Evolutionary conservation across 805 yeast genomes (phyloP), one percentile per base, ranked within the genome.

Genomic region (Pichia californica): DNA sequence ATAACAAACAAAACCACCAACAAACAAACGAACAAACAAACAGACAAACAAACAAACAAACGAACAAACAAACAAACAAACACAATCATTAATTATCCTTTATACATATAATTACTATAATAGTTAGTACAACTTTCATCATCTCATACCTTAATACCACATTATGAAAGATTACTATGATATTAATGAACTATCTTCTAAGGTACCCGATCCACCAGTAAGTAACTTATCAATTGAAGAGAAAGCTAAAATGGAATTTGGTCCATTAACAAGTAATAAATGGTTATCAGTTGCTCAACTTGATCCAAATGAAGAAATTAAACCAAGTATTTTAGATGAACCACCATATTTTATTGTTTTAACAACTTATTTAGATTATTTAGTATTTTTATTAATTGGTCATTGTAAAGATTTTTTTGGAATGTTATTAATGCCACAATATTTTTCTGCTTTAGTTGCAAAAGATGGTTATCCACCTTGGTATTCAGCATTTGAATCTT

Each of bases 401-500:
- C 96, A 93, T 59, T 66, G 88, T 31, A 80, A 88, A 53, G 99
- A 93, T 66, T 91, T 81, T 62, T 74, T 88, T 47, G 96, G 95
- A 43, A 77, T 83, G 59, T 66, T 70, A 19, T 84, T 89, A 63
- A 75, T 74, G 58, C 83, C 85, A 16, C 73, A 76, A 41, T 75
- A 72, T 43, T 84, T 83, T 55, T 67, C 64, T 32, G 84, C 83
- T 51, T 70, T 89, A 46, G 64, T 82, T 41, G 91, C 86, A 57
- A 73, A 74, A 50, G 81, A 91, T 60, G 99, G 99, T 2, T 80
- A 86, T 56, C 97, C 99, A 28, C 98, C 99, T 25, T 84, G 96
- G 83, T 85, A 83, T 55, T 84, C 93, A 21, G 91, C 88, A 37
- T 88, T 91, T 61, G 99, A 93, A 64, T 79, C 86, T 50, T 94